phyloP scores from a whole-genome alignment of 2,329 filamentous ascomycete species.

The Colletotrichum destructivum region DNA sequence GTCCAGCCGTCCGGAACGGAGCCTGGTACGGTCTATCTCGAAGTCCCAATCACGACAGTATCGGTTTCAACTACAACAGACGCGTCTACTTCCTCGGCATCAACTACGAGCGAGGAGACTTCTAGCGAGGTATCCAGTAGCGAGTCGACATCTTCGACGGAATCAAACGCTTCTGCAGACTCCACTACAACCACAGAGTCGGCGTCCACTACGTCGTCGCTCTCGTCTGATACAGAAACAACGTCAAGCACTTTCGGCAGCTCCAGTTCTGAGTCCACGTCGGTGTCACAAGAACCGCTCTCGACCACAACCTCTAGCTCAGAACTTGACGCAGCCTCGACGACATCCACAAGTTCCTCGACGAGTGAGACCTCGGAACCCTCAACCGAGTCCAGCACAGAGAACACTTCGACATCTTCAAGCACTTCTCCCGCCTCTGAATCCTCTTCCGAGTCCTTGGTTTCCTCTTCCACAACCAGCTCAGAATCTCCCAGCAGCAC shows the following conservation, averaged over 20 bases:
- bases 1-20: constrained; percentile 1
- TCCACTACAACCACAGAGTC: background rate
- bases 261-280: background rate
- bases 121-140: background rate
- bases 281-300: background rate
- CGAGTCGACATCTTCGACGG: background rate
- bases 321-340: background rate
- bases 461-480: background rate
- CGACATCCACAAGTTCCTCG: background rate
- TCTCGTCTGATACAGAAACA: background rate
- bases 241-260: background rate
- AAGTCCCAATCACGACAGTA: background rate
- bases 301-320: background rate
- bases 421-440: background rate
- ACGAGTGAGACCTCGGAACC: background rate
- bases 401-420: background rate
- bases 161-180: background rate
- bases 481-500: background rate
- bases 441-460: background rate
- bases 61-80: background rate
- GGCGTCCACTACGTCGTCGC: background rate
- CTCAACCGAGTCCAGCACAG: background rate
- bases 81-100: background rate
- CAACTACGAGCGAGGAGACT: background rate
- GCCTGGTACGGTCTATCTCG: constrained; percentile 15